Conservation (phyloP, 139 green algal genomes). For the Pseudopediastrum boryanum region DNA sequence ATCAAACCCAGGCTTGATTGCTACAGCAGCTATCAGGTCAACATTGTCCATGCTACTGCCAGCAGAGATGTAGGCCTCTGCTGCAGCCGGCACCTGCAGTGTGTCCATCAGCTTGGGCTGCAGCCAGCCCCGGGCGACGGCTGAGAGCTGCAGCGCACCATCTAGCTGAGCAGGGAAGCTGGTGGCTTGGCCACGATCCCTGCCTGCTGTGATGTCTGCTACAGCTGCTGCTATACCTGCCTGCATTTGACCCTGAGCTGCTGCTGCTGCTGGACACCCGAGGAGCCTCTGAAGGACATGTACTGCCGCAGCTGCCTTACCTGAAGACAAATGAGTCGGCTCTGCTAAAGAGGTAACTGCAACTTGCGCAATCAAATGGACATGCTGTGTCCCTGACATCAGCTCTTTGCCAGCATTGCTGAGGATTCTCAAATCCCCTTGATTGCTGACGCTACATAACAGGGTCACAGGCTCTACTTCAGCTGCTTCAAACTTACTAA, state of each 20-base stretch:
- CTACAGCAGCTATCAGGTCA: conserved; percentile 1
- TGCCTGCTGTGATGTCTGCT: conserved; percentile 4
- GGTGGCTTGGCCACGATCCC: background rate
- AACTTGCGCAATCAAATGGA: too few species aligned
- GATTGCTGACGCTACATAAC: too few species aligned
- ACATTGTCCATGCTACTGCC: background rate
- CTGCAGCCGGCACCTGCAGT: conserved; percentile 34
- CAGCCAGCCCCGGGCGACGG: conserved; percentile 3
- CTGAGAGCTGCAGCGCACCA: conserved; percentile 44
- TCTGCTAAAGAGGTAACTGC: too few species aligned
- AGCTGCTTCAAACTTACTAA: conserved; percentile 5
- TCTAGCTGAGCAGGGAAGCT: conserved; percentile 36
- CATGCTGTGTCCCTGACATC: too few species aligned
- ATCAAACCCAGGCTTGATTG: background rate
- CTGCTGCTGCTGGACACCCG: conserved; percentile 13
- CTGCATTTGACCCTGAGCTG: conserved; percentile 5
- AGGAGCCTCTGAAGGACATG: too few species aligned
- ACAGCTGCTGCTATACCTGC: background rate
- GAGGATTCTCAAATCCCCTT: too few species aligned
- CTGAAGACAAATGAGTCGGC: too few species aligned
- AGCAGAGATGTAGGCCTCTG: conserved; percentile 8
- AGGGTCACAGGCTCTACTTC: too few species aligned
- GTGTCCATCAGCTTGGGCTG: background rate
- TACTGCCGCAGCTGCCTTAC: too few species aligned
- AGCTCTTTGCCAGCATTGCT: too few species aligned